Percentiles rank a stretch among this genome's conserved stretches.
Conservation (phyloP, 2,329 filamentous ascomycete species). For the Nemania sp. region DNA sequence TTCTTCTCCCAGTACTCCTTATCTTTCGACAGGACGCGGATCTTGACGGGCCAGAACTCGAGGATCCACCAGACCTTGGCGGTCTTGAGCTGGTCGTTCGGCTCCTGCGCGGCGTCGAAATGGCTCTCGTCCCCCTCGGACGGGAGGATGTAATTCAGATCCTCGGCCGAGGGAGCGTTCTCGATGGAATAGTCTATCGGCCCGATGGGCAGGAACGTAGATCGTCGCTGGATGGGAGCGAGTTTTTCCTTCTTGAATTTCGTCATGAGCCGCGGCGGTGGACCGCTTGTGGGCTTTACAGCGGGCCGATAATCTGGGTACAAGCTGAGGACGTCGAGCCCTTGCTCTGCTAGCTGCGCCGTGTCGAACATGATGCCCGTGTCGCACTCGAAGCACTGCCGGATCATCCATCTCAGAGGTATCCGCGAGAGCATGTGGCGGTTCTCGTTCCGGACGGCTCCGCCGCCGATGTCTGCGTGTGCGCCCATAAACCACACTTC, state of each 20-base stretch:
- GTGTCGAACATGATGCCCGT: slow-evolving; percentile 21
- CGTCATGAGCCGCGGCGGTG: slow-evolving; percentile 9
- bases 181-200: slow-evolving; percentile 8
- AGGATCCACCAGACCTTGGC: slow-evolving; percentile 23
- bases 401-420: slow-evolving; percentile 24
- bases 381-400: slow-evolving; percentile 24
- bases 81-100: slow-evolving; percentile 15
- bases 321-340: slow-evolving; percentile 16
- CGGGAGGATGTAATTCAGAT: slow-evolving; percentile 20
- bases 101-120: slow-evolving; percentile 16
- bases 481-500: slow-evolving; percentile 26
- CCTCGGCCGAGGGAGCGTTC: slow-evolving; percentile 13
- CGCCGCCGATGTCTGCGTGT: slow-evolving; percentile 24
- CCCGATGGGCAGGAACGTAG: slow-evolving; percentile 21
- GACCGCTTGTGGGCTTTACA: background rate
- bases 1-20: slow-evolving; percentile 22
- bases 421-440: slow-evolving; percentile 25
- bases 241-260: slow-evolving; percentile 15
- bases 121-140: slow-evolving; percentile 22
- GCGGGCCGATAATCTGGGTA: slow-evolving; percentile 14
- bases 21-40: slow-evolving; percentile 19
- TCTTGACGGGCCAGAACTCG: slow-evolving; percentile 23
- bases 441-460: slow-evolving; percentile 19
- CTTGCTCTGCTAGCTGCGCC: slow-evolving; percentile 15
- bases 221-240: slow-evolving; percentile 15